Percentiles rank a stretch among this genome's conserved stretches.
phyloP scores from a whole-genome alignment of 805 yeast genomes.

The Saturnispora hagleri region DNA sequence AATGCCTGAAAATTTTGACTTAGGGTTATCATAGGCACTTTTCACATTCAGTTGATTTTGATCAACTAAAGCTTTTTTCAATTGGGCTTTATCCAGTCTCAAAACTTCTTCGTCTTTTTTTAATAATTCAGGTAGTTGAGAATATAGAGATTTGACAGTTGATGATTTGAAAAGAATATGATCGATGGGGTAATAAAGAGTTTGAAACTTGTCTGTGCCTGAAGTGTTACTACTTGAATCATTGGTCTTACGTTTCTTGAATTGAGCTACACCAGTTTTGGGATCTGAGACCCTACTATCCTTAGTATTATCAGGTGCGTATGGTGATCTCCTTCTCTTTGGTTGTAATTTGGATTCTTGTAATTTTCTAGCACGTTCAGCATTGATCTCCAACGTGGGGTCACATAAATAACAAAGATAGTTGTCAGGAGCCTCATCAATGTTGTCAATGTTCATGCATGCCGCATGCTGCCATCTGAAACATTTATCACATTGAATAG shows the following conservation, averaged over 20 bases:
- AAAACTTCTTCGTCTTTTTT: slow-evolving; percentile 18
- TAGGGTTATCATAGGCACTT: slow-evolving; percentile 48
- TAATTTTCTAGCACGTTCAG: slow-evolving; percentile 26
- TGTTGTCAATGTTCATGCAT: slow-evolving; percentile 70
- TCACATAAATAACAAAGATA: slow-evolving; percentile 76
- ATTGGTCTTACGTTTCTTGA: slow-evolving; percentile 24
- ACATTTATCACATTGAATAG: slow-evolving; percentile 90
- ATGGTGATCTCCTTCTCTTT: slow-evolving; percentile 21
- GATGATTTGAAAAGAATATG: slow-evolving; percentile 37
- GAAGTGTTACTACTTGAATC: slow-evolving; percentile 34
- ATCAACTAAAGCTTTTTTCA: slow-evolving; percentile 18
- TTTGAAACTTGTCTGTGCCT: slow-evolving; percentile 40
- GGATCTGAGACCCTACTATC: neutral
- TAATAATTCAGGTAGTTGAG: slow-evolving; percentile 20
- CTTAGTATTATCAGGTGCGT: slow-evolving; percentile 5
- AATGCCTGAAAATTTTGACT: slow-evolving; percentile 57
- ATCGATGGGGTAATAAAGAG: slow-evolving; percentile 40
- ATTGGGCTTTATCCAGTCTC: slow-evolving; percentile 16
- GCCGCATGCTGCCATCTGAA: slow-evolving; percentile 91
- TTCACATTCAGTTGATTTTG: slow-evolving; percentile 31
- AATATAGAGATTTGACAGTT: slow-evolving; percentile 23
- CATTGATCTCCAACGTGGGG: slow-evolving; percentile 33
- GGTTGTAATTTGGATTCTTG: slow-evolving; percentile 31
- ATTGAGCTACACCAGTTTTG: slow-evolving; percentile 11
- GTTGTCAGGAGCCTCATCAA: slow-evolving; percentile 68